Evolutionary conservation across 2,329 filamentous ascomycete genomes (phyloP), one percentile per base, ranked within the genome.

Genomic region (Trichoderma lentiforme): DNA sequence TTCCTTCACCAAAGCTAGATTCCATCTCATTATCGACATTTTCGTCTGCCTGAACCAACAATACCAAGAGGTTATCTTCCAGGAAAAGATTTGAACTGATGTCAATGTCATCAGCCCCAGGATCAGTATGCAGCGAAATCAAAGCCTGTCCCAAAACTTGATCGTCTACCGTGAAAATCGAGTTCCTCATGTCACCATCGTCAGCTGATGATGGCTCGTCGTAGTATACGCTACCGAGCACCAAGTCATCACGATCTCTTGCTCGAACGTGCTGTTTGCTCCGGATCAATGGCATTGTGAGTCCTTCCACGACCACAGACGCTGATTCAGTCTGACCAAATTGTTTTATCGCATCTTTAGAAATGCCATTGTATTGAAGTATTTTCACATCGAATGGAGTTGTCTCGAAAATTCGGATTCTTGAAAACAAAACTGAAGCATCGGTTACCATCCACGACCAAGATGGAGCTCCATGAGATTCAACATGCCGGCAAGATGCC

Each of bases 391-490:
- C 36, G 5, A 36, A 65, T 11, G 51, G 47, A 5, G 62, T 30
- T 0, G 36, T 8, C 8, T 24, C 47, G 6, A 30, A 12, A 3
- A 56, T 47, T 12, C 51, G 7, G 3, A 11, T 32, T 1, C 4
- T 34, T 0, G 62, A 26, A 56, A 66, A 71, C 12, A 66, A 26
- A 15, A 66, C 21, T 0, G 53, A 14, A 4, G 57, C 26, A 24
- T 66, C 36, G 1, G 61, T 71, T 26, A 66, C 36, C 62, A 67
- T 67, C 70, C 70, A 71, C n/a, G 62, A 71, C 70, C 70, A 71
- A 2, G 70, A 67, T 1, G 70, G 70, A 21, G 53, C 62, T 28
- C 70, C 34, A 26, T 71, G 57, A 14, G 32, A 30, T 15, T 66
- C 30, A 14, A 67, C n/a, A 51, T 71, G 70, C 9, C 15, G 21